These are phyloP conservation scores for Plasmodium malariae DNA, from an alignment of 169 alveolate genomes.

Conservation along the genomic window DNA sequence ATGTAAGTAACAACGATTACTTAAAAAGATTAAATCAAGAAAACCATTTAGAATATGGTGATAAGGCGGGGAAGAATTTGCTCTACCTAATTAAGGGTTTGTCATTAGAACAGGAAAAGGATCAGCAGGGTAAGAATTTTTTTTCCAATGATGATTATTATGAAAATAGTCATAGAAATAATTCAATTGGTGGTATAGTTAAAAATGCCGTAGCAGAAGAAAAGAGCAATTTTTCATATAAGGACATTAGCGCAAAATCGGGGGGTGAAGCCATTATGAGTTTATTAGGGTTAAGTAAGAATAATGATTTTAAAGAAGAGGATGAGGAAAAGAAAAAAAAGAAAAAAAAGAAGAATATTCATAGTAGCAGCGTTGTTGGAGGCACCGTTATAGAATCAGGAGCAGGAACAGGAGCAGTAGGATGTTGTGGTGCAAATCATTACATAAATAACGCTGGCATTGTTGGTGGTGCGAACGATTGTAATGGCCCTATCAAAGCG, in stretches of 20 bases:
- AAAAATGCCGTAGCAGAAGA: not conserved
- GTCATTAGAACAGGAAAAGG: not conserved
- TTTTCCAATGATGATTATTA: not conserved
- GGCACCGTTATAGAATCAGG: not conserved
- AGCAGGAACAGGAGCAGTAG: not conserved
- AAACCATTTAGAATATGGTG: no score
- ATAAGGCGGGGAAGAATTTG: conserved; percentile 37
- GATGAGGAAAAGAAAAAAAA: conserved; percentile 15
- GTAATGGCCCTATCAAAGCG: not conserved
- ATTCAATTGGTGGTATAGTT: no score
- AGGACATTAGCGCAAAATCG: conserved; percentile 19
- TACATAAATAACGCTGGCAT: not conserved
- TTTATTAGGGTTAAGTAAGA: conserved; percentile 41
- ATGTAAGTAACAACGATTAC: not conserved
- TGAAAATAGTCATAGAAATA: not conserved
- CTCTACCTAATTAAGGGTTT: conserved; percentile 51
- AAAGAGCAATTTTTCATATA: not conserved
- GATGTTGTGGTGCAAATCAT: not conserved
- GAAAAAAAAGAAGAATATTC: conserved; percentile 8
- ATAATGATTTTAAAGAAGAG: conserved; percentile 29
- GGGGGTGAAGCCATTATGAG: conserved; percentile 76
- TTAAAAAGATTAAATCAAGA: no score
- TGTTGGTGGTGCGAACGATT: not conserved
- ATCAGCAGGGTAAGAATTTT: not conserved
- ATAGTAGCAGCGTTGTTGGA: not conserved